Percentiles rank a stretch among this genome's conserved stretches.
Evolutionary conservation across 1,284 basidiomycete species (phyloP).

Genomic region (Ceratobasidium sp.): DNA sequence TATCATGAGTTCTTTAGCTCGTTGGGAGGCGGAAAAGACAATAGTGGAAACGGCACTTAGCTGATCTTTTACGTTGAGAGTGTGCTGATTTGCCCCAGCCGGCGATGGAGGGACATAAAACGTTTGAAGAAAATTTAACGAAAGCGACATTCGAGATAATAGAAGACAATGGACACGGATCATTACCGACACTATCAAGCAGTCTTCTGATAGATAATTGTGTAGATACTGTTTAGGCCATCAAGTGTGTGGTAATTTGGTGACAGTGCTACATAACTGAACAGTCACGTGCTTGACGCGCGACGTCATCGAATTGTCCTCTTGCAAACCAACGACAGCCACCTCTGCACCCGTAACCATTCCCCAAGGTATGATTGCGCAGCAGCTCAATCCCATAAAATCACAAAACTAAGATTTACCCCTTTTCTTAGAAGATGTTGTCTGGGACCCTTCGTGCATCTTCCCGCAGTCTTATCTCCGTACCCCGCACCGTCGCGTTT

Average conservation of each 20-base stretch:
- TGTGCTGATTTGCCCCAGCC: too few species aligned
- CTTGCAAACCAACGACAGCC: background rate
- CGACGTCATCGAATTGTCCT: background rate
- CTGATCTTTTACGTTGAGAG: too few species aligned
- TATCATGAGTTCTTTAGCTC: conserved; percentile 97
- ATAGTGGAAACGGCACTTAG: conserved; percentile 18
- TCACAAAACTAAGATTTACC: background rate
- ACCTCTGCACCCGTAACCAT: background rate
- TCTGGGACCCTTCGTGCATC: conserved; percentile 14
- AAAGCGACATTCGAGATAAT: background rate
- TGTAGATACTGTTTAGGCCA: too few species aligned
- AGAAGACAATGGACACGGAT: background rate
- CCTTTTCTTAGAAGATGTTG: conserved; percentile 2
- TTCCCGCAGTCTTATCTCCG: background rate
- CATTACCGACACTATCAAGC: background rate
- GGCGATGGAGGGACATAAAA: too few species aligned
- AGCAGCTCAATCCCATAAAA: background rate
- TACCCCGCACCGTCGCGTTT: conserved; percentile 1
- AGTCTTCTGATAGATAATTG: background rate
- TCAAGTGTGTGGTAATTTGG: too few species aligned
- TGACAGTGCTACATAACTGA: too few species aligned
- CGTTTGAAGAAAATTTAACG: too few species aligned
- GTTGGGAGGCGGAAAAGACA: conserved; percentile 65
- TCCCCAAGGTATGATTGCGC: background rate
- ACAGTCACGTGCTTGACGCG: background rate